Conservation (phyloP, 1,284 basidiomycete genomes). For the Flammula alnicola region DNA sequence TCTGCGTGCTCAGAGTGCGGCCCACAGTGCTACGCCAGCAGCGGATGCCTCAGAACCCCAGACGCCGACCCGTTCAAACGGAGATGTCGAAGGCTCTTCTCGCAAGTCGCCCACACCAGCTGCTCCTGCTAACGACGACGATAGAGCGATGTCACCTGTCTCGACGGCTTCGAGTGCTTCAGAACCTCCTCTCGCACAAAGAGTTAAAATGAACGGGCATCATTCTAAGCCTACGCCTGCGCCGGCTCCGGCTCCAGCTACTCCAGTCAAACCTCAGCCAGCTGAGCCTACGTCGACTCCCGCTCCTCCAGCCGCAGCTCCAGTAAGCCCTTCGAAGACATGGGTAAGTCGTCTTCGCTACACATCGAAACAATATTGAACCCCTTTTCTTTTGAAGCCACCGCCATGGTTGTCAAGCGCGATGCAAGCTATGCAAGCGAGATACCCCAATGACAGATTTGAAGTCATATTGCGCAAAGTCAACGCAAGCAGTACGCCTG, state of each 20-base stretch:
- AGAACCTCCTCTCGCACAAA: conserved; percentile 69
- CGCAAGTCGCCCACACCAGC: conserved; percentile 40
- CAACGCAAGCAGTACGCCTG: conserved; percentile 53
- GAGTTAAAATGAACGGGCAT: conserved; percentile 51
- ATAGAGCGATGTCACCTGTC: conserved; percentile 65
- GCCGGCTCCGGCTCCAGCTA: conserved; percentile 19
- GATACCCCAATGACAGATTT: conserved; percentile 86
- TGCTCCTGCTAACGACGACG: conserved; percentile 41
- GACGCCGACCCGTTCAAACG: conserved; percentile 48
- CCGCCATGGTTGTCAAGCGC: conserved; percentile 38
- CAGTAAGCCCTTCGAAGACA: conserved; percentile 32
- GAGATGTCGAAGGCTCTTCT: conserved; percentile 46
- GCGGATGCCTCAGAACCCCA: conserved; percentile 56
- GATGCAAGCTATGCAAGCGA: conserved; percentile 66
- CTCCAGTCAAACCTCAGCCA: conserved; percentile 17
- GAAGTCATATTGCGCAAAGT: conserved; percentile 72
- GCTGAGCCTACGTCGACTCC: conserved; percentile 12
- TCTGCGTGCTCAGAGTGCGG: conserved; percentile 44
- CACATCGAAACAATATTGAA: background rate
- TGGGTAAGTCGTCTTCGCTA: conserved; percentile 17
- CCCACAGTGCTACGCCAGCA: too few relatives aligned
- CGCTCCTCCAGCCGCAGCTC: conserved; percentile 19
- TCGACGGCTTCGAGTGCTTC: conserved; percentile 71
- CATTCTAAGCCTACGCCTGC: conserved; percentile 11
- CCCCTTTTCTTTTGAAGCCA: background rate